Percentiles rank a stretch among this genome's conserved stretches.
Conservation (phyloP, 208 protist genomes). For the Acanthamoeba lenticulata region DNA sequence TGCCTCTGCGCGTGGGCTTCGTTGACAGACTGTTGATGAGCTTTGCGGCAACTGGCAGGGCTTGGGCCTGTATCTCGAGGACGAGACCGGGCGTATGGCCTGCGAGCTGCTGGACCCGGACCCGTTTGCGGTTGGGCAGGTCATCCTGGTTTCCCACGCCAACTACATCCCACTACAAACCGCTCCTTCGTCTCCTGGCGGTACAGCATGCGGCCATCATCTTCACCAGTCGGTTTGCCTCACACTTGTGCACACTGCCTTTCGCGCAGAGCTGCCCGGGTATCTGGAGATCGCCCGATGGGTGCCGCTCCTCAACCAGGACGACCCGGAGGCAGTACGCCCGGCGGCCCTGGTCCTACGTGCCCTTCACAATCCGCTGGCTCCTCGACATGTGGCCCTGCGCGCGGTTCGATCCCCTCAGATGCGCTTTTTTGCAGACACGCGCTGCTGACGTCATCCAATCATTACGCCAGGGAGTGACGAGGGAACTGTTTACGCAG, state of each 20-base stretch:
- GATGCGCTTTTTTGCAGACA: not conserved
- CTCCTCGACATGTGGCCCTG: not conserved
- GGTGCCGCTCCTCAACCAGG: not conserved
- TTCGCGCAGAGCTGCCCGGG: not conserved
- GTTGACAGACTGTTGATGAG: too few species aligned
- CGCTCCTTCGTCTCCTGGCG: not conserved
- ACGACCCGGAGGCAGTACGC: not conserved
- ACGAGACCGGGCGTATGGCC: not conserved
- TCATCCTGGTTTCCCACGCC: not conserved
- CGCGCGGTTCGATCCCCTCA: not conserved
- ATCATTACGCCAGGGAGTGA: not conserved
- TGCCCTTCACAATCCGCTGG: not conserved
- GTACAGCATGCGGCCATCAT: not conserved
- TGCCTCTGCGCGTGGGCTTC: not conserved
- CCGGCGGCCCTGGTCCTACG: not conserved
- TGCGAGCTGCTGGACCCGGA: constrained; percentile 13
- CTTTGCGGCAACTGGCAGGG: not conserved
- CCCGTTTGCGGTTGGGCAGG: not conserved
- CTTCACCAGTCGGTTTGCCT: not conserved
- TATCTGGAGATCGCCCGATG: constrained; percentile 6
- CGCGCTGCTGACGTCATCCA: too few species aligned
- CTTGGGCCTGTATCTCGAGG: not conserved
- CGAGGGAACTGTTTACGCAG: not conserved
- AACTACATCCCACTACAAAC: not conserved
- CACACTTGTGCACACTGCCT: not conserved